phyloP scores from a whole-genome alignment of 2,329 filamentous ascomycete species.

The Nothomitra cinnamomea region DNA sequence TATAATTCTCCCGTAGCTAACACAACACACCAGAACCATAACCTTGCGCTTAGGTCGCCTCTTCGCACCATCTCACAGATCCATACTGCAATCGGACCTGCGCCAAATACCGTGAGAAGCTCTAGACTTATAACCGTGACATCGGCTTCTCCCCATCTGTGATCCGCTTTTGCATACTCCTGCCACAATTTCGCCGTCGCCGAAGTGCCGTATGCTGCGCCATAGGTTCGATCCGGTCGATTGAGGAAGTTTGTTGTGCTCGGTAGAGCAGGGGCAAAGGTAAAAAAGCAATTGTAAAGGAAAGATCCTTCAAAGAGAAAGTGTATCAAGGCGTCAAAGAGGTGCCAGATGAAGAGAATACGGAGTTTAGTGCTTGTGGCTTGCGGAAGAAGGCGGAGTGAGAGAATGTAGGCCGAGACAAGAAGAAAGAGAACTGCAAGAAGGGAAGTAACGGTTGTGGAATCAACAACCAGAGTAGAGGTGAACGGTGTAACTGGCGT shows the following conservation, averaged over 20 bases:
- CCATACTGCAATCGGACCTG: constrained; percentile 38
- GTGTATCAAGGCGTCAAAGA: constrained; percentile 84
- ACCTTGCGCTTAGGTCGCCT: constrained; percentile 17
- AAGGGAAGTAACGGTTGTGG: constrained; percentile 36
- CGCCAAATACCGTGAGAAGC: constrained; percentile 41
- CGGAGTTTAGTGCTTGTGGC: constrained; percentile 41
- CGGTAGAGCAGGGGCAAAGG: constrained; percentile 24
- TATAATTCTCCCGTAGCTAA: constrained; percentile 48
- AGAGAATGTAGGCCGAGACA: constrained; percentile 32
- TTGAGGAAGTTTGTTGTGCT: constrained; percentile 30
- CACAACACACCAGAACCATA: constrained; percentile 39
- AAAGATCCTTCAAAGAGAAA: constrained; percentile 81
- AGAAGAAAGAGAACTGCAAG: constrained; percentile 36
- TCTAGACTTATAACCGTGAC: constrained; percentile 41
- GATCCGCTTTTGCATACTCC: constrained; percentile 48
- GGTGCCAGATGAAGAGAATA: constrained; percentile 83
- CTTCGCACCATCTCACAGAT: constrained; percentile 35
- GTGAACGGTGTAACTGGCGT: background rate
- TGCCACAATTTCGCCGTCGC: constrained; percentile 42
- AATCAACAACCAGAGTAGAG: constrained; percentile 8
- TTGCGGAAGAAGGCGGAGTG: constrained; percentile 33
- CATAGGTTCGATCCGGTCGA: constrained; percentile 36
- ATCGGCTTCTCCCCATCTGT: constrained; percentile 41
- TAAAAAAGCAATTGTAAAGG: constrained; percentile 88
- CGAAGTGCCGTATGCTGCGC: constrained; percentile 36